Evolutionary conservation across 306 rosid genomes (phyloP), one percentile per base, ranked within the genome.

Genomic region (Prunus padus): DNA sequence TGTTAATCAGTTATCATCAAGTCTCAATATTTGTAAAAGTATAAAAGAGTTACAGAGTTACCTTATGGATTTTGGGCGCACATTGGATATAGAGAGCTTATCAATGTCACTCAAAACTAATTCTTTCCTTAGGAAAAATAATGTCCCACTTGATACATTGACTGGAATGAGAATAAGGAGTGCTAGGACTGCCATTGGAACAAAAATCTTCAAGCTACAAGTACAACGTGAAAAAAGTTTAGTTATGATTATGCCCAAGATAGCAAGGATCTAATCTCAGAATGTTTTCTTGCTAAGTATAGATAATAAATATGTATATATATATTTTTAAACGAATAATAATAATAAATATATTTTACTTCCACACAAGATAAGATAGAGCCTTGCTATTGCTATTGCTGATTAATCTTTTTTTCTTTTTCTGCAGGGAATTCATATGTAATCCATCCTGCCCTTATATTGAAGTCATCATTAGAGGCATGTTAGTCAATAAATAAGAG

Each of bases 71-170:
- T 82, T 44, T 14, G 97, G 84, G 6, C 84, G 89, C 74, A 95
- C 99, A 83, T 95, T 95, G 19, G 97, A 92, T 84, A 95, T 92
- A 25, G 99, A 95, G 67, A 95, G 97, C 85, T 88, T 95, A 81
- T 95, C 99, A 10, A 95, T 95, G 55, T 95, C 87, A 75, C 97
- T 92, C 79, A 86, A 80, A 37, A 95, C 99, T 90, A 95, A 77
- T 67, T 95, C 99, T 79, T 67, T 92, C 87, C 67, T 84, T 12
- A 92, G 83, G 92, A 92, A 95, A 81, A 80, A 81, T 25, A 95
- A 69, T 66, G 97, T 83, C 72, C 97, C 99, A 81, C 93, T 90
- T 37, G 96, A 95, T 15, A 89, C 92, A 86, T 95, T 95, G 75
- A 95, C 99, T 42, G 97, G 97, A 72, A 95, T 90, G 71, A 95